Conservation (phyloP, 768 basidiomycete species). For the Lactarius evosmus region DNA sequence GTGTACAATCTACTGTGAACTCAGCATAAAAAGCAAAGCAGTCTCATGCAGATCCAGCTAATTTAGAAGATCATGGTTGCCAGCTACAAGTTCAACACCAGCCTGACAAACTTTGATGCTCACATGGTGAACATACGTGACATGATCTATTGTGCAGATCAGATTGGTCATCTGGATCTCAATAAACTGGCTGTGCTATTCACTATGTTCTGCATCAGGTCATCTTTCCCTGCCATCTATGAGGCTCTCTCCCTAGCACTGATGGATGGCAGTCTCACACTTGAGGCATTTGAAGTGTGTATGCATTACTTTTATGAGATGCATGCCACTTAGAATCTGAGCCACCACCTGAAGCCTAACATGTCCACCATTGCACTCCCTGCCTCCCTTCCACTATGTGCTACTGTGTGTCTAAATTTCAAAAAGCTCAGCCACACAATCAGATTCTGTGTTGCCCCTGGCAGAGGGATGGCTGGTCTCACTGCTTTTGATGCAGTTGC, state of each 20-base stretch:
- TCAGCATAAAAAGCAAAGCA: slow-evolving; percentile 28
- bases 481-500: no score
- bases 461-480: slow-evolving; percentile 14
- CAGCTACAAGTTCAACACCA: slow-evolving; percentile 13
- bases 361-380: no score
- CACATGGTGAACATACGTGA: neutral
- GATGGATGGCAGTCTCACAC: no score
- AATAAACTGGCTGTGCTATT: neutral
- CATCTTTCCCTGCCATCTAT: no score
- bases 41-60: slow-evolving; percentile 27
- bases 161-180: neutral
- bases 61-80: slow-evolving; percentile 28
- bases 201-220: neutral
- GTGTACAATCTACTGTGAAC: slow-evolving; percentile 24
- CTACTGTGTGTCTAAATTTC: slow-evolving; percentile 13
- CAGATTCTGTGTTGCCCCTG: slow-evolving; percentile 4
- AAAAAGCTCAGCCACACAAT: neutral
- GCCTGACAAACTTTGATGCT: slow-evolving; percentile 3
- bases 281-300: no score
- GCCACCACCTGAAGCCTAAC: no score
- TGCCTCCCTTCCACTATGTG: neutral
- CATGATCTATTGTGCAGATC: neutral
- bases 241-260: no score
- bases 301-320: no score
- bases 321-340: no score